Base-by-base conservation (phyloP, 805 yeast species). In the Nadsonia fulvescens region DNA sequence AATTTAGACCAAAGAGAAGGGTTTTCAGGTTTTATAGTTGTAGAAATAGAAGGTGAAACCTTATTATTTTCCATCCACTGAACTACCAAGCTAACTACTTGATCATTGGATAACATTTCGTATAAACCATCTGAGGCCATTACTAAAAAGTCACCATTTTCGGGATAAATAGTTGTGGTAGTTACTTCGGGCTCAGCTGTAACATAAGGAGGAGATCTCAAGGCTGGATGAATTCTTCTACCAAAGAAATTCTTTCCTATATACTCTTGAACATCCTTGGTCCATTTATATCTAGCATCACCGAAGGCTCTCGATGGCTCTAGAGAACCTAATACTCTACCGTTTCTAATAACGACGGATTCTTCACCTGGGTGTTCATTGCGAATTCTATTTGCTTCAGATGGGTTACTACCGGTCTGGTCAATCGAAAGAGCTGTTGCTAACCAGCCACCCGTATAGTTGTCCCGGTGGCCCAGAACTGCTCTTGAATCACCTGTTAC, bases 271-370 rank as follows among this genome's bases (percentile, higher is more conserved):
- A 79, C 63, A 12, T 71, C 68, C 18, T 59, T 57, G 16, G 82
- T 67, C 59, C 92, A 63, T 46, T 89, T 89, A 46, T 81, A 89
- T 34, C 94, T 65, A 32, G 93, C 92, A 49, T 89, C 98, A 24
- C 98, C 98, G 57, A 89, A 89, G 1, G 96, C 93, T 42, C 98
- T 62, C 0, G 93, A 69, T 8, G 98, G 98, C 50, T 89, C 96
- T 35, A 89, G 61, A 7, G 89, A 70, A 0, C 98, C 98, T 37
- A 89, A 60, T 7, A 89, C 77, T 42, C 98, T 67, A 4, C 96
- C 98, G 34, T 78, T 68, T 36, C 76, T 61, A 18, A 86, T 64
- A 22, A 73, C 92, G 26, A 71, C 69, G 18, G 44, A 30, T 17
- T 79, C 75, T 50, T 86, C 95, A 33, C 71, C 72, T 1, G 98